Base-by-base conservation (phyloP, 345 rosid genomes). In the Eucalyptus erythrocorys region DNA sequence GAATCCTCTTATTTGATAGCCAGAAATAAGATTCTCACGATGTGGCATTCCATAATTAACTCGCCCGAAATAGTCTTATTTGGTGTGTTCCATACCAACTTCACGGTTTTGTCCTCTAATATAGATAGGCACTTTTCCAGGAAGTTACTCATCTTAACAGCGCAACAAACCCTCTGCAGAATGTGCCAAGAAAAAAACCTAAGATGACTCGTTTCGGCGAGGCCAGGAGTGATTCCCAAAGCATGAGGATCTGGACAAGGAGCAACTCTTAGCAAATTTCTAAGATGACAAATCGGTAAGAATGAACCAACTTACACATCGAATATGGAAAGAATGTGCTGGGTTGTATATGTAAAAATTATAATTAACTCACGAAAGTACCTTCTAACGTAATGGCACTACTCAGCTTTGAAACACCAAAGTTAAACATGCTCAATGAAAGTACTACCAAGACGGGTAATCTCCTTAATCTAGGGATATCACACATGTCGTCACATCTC, bases 181-280 rank as follows among this genome's bases (percentile, higher is more conserved):
- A 55, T 55, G 30, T 10, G 13, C 30, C 13, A 55, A 9, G 26
- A 51, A 55, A 55, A 55, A 55, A 24, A 55, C 13, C 61, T 55
- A 55, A 55, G 30, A 51, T 2, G 13, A 55, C 61, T 1, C 0
- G 30, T 22, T 55, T 9, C 5, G 1, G 13, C 1, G 13, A 55
- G 61, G 3, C 3, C 5, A 5, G 12, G 30, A 55, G 3, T 24
- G 30, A 55, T 24, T 26, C 11, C 0, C 27, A 24, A 2, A 4
- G 27, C 61, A 22, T 22, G 61, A 55, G 61, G 61, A 24, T 10
- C 1, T 24, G 3, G 13, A 24, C 30, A 24, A 55, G 61, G 30
- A 55, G 6, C 61, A 55, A 26, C 61, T 55, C 30, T 26, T 2
- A 9, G 13, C 13, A 55, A 55, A 26, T 10, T 24, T 55, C 61